phyloP scores from a whole-genome alignment of 495 filamentous ascomycete genomes.

The Pyrenula massariospora region DNA sequence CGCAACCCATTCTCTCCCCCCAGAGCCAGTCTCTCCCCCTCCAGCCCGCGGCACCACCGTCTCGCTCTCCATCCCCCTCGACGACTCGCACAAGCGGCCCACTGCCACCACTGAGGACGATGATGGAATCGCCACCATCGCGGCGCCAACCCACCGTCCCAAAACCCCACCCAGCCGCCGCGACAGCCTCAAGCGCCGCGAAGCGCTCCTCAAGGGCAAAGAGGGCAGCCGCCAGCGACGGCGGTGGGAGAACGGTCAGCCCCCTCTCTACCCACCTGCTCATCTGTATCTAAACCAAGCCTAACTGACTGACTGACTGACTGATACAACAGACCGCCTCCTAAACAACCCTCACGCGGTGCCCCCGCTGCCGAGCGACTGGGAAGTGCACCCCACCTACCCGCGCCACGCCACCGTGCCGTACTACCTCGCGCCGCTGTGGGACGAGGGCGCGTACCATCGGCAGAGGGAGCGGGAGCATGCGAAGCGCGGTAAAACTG shows the following conservation, averaged over 20 bases:
- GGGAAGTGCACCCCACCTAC: slow-evolving; percentile 67
- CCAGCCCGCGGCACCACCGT: slow-evolving; percentile 25
- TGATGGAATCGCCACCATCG: slow-evolving; percentile 5
- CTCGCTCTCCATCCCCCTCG: slow-evolving; percentile 37
- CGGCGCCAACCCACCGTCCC: slow-evolving; percentile 14
- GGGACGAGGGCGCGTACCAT: slow-evolving; percentile 54
- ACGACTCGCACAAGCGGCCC: slow-evolving; percentile 19
- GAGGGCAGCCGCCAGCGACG: slow-evolving; percentile 81
- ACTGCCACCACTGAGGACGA: slow-evolving; percentile 11
- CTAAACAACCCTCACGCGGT: slow-evolving; percentile 75
- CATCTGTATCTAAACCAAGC: not conserved
- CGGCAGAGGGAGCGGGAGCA: slow-evolving; percentile 28
- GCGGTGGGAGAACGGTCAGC: slow-evolving; percentile 89
- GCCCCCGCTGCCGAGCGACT: slow-evolving; percentile 72
- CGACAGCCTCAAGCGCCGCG: slow-evolving; percentile 56
- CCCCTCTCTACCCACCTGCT: slow-evolving; percentile 4
- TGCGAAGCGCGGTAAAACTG: slow-evolving; percentile 22
- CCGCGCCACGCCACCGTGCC: slow-evolving; percentile 61
- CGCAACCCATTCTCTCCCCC: slow-evolving; percentile 28
- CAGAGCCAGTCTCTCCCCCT: slow-evolving; percentile 25
- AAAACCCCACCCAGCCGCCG: slow-evolving; percentile 38
- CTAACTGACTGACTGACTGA: too few relatives aligned
- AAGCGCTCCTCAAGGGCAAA: slow-evolving; percentile 78
- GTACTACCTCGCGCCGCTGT: slow-evolving; percentile 79
- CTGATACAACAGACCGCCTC: slow-evolving; percentile 69